phyloP scores from a whole-genome alignment of 2,329 filamentous ascomycete species.

The Cladophialophora carrionii region DNA sequence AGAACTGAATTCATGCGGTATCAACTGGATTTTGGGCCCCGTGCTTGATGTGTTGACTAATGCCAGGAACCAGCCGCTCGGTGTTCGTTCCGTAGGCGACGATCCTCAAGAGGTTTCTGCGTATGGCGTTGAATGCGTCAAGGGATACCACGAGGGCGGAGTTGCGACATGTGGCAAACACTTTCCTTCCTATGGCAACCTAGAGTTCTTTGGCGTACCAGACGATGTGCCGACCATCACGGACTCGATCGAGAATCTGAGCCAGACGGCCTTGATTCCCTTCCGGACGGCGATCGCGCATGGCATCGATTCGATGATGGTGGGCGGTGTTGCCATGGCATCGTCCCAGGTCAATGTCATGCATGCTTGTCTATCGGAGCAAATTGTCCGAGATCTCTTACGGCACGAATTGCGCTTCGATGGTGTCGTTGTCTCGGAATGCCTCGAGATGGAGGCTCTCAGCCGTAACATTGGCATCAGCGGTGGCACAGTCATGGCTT shows the following conservation, averaged over 20 bases:
- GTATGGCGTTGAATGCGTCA: slow-evolving; percentile 87
- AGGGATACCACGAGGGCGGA: slow-evolving; percentile 88
- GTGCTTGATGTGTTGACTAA: slow-evolving; percentile 94
- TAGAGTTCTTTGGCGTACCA: slow-evolving; percentile 89
- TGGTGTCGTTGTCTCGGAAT: slow-evolving; percentile 92
- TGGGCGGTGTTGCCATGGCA: slow-evolving; percentile 89
- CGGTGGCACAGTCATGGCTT: slow-evolving; percentile 94
- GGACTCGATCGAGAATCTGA: slow-evolving; percentile 88
- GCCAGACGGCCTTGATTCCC: slow-evolving; percentile 85
- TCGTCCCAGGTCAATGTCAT: slow-evolving; percentile 92
- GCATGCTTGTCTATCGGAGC: slow-evolving; percentile 89
- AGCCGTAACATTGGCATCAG: slow-evolving; percentile 97
- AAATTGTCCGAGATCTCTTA: slow-evolving; percentile 87
- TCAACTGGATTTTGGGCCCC: slow-evolving; percentile 94
- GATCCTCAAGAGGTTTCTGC: slow-evolving; percentile 94
- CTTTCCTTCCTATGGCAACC: slow-evolving; percentile 92
- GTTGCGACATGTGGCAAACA: slow-evolving; percentile 91
- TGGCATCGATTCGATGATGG: slow-evolving; percentile 91
- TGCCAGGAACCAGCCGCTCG: slow-evolving; percentile 84
- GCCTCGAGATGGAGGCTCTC: slow-evolving; percentile 93
- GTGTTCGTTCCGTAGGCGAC: slow-evolving; percentile 86
- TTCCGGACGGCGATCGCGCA: slow-evolving; percentile 87
- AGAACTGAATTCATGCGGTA: slow-evolving; percentile 87
- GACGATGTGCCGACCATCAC: slow-evolving; percentile 94
- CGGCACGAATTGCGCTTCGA: slow-evolving; percentile 87